A percentile compares a stretch with the other conserved stretches of the same genome.
These are phyloP conservation scores for Penicillium atrosanguineum DNA, from an alignment of 495 filamentous ascomycete species.

Conservation along the genomic window DNA sequence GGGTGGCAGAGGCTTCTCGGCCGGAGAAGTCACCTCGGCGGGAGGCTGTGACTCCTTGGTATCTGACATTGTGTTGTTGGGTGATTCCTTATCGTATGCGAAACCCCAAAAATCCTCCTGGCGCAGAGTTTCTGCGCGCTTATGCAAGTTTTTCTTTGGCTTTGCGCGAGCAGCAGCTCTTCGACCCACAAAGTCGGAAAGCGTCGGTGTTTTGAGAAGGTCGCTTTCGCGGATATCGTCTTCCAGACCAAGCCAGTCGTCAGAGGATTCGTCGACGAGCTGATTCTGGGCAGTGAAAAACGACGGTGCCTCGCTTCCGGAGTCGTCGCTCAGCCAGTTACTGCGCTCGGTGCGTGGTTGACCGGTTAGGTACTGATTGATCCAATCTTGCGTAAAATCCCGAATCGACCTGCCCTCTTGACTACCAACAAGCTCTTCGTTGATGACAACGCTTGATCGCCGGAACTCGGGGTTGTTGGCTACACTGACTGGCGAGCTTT, in stretches of 20 bases:
- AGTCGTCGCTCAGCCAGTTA: conserved; percentile 75
- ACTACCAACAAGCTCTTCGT: conserved; percentile 25
- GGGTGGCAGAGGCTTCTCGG: conserved; percentile 50
- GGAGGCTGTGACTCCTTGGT: conserved; percentile 26
- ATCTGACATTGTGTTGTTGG: conserved; percentile 35
- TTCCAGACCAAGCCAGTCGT: conserved; percentile 48
- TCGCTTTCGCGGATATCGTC: conserved; percentile 40
- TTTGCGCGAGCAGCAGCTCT: conserved; percentile 35
- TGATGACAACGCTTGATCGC: conserved; percentile 40
- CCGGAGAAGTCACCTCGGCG: conserved; percentile 22
- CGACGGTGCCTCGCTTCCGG: conserved; percentile 51
- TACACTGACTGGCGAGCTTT: conserved; percentile 43
- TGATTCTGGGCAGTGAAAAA: conserved; percentile 44
- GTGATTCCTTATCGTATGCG: conserved; percentile 43
- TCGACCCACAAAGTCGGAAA: conserved; percentile 38
- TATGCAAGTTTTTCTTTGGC: conserved; percentile 45
- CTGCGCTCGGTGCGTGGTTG: conserved; percentile 60
- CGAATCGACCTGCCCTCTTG: conserved; percentile 46
- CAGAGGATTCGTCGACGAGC: conserved; percentile 42
- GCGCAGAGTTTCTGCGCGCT: conserved; percentile 63
- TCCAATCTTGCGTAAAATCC: conserved; percentile 76
- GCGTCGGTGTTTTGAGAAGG: conserved; percentile 42
- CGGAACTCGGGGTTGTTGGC: conserved; percentile 51
- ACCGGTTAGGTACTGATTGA: conserved; percentile 66
- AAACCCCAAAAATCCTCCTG: conserved; percentile 57